phyloP scores from a whole-genome alignment of 202 grass and related monocot genomes.

The Panicum virgatum region DNA sequence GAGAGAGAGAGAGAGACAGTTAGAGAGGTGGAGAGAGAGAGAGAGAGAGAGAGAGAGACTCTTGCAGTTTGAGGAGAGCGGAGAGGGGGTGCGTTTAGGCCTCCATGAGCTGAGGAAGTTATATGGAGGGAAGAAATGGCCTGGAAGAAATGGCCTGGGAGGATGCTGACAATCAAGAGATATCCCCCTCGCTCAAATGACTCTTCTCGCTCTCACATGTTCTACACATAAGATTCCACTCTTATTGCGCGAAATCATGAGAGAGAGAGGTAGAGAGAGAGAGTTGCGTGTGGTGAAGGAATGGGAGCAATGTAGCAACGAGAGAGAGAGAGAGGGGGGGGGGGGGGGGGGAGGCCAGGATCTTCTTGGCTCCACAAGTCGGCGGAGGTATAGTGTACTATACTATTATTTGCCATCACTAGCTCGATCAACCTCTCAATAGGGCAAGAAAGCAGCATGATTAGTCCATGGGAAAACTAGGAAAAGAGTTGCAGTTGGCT shows the following conservation, averaged over 20 bases:
- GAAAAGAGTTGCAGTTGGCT: not conserved
- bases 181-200: constrained; percentile 31
- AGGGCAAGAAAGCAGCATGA: constrained; percentile 26
- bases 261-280: constrained; percentile 29
- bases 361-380: constrained; percentile 45
- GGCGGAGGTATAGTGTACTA: constrained; percentile 27
- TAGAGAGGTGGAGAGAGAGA: no score
- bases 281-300: constrained; percentile 2
- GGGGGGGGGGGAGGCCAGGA: no score
- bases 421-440: not conserved
- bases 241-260: constrained; percentile 28
- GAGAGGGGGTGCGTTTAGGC: not conserved
- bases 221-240: constrained; percentile 46
- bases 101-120: constrained; percentile 39
- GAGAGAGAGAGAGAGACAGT: not conserved
- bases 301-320: constrained; percentile 14
- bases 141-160: no score
- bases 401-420: constrained; percentile 30
- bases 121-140: constrained; percentile 23
- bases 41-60: not conserved
- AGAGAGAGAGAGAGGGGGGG: no score
- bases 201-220: constrained; percentile 19
- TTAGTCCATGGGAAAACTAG: constrained; percentile 1
- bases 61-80: constrained; percentile 13
- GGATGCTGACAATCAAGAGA: constrained; percentile 57